Evolutionary conservation across 768 basidiomycete genomes (phyloP), one percentile per base, ranked within the genome.

Genomic region (Exsudoporus frostii): DNA sequence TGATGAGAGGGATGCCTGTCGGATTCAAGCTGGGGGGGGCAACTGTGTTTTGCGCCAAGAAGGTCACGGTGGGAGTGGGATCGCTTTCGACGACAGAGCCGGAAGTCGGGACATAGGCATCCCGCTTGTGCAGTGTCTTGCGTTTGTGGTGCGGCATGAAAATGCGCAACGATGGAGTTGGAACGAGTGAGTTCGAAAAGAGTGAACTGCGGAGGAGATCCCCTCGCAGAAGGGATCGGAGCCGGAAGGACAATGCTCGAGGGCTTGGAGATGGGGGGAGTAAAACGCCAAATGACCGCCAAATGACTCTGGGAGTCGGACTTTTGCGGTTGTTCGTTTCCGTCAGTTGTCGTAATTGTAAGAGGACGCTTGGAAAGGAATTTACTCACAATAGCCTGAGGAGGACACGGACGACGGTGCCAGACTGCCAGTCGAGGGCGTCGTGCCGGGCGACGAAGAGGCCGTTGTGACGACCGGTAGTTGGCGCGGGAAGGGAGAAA

Each of bases 21-120:
- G 24, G 33, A 9, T 43, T 4, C 3, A 36, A 15, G 37, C 4
- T 29, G 17, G 51, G 33, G 32, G 36, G 1, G 33, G 39, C 1
- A 9, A 27, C 34, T 3, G 63, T 40, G 37, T 71, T 62, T 51
- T 69, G 61, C 7, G 44, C 55, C 42, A 70, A 50, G 7, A 27
- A 32, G 17, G 69, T 63, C 7, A 22, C 65, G 5, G 68, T 70
- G 7, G 69, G 67, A 5, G 58, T 53, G 9, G 70, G 61, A 34
- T 60, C 4, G 42, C 58, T 57, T 44, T 51, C 65, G 7, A 64
- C 50, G 45, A 68, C 24, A 39, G 68, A 64, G 24, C 68, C 69
- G 3, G 57, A 65, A 14, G 58, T 6, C 10, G 55, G 56, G 20
- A 63, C 24, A 41, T 13, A 37, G 22, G 14, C 54, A 47, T 53